Evolutionary conservation across 2,329 filamentous ascomycete species (phyloP).

Genomic region (Paraphoma sp.): DNA sequence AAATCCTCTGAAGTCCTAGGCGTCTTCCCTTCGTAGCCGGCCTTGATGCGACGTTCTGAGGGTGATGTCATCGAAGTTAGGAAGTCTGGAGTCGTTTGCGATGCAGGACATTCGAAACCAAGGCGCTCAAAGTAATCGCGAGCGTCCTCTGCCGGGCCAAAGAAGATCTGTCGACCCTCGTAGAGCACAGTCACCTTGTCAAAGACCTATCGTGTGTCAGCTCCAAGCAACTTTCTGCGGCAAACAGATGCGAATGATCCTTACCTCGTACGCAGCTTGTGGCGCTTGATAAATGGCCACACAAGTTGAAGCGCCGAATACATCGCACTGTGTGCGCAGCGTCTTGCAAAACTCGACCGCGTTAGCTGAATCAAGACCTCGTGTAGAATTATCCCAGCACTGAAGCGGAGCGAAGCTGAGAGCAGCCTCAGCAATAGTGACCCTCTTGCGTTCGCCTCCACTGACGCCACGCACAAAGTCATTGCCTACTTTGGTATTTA

Average conservation of each 20-base stretch:
- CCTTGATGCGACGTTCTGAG: conserved; percentile 48
- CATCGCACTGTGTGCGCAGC: conserved; percentile 57
- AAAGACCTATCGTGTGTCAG: conserved; percentile 50
- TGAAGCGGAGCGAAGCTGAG: conserved; percentile 21
- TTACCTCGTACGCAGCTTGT: conserved; percentile 67
- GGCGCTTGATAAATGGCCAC: conserved; percentile 66
- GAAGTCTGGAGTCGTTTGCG: conserved; percentile 66
- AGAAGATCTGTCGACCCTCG: conserved; percentile 76
- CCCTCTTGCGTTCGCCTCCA: conserved; percentile 68
- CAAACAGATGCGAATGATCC: neutral
- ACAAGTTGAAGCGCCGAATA: conserved; percentile 56
- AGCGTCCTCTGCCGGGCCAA: conserved; percentile 67
- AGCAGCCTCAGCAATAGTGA: conserved; percentile 29
- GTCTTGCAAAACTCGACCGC: conserved; percentile 65
- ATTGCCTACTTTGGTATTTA: conserved; percentile 74
- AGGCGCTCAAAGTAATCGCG: conserved; percentile 71
- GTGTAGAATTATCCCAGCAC: conserved; percentile 56
- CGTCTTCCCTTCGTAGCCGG: conserved; percentile 50
- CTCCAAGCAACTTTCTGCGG: neutral
- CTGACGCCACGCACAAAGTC: conserved; percentile 74
- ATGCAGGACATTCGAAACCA: conserved; percentile 71
- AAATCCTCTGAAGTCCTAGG: conserved; percentile 47
- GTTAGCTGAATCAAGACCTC: conserved; percentile 47
- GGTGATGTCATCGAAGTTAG: conserved; percentile 66
- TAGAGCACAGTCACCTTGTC: conserved; percentile 75